Conservation (phyloP, 805 yeast species). For the Zygosaccharomyces gambellarensis region DNA sequence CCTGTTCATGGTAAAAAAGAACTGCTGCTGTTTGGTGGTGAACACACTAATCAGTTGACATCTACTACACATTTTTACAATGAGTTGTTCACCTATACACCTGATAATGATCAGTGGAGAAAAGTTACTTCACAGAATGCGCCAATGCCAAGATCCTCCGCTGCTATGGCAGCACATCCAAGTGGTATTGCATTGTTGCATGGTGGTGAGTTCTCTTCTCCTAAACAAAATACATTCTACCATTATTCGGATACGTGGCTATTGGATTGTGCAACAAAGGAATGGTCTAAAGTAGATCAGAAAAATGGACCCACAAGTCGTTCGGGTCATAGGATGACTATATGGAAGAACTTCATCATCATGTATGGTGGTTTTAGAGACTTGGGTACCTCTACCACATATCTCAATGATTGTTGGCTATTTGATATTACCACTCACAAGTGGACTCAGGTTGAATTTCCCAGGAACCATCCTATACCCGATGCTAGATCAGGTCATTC, state of each 20-base stretch:
- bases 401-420: constrained; percentile 83
- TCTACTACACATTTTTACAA: constrained; percentile 66
- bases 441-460: constrained; percentile 87
- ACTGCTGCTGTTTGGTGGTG: constrained; percentile 87
- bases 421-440: constrained; percentile 85
- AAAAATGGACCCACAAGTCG: constrained; percentile 77
- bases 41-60: constrained; percentile 45
- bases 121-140: constrained; percentile 72
- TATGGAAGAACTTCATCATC: constrained; percentile 86
- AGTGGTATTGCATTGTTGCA: constrained; percentile 79
- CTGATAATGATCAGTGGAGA: constrained; percentile 80
- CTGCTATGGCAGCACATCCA: constrained; percentile 90
- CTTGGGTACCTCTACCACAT: constrained; percentile 76
- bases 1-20: constrained; percentile 76
- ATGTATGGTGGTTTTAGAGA: constrained; percentile 93
- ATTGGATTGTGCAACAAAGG: constrained; percentile 74
- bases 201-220: constrained; percentile 97
- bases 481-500: constrained; percentile 95
- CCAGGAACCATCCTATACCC: constrained; percentile 73
- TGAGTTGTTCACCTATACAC: constrained; percentile 67
- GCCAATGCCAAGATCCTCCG: constrained; percentile 91
- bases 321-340: constrained; percentile 86
- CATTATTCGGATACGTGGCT: constrained; percentile 97
- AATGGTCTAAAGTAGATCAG: constrained; percentile 82
- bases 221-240: constrained; percentile 91